Evolutionary conservation across 352 stramenopile species (phyloP).

Genomic region (Pythium monospermum): DNA sequence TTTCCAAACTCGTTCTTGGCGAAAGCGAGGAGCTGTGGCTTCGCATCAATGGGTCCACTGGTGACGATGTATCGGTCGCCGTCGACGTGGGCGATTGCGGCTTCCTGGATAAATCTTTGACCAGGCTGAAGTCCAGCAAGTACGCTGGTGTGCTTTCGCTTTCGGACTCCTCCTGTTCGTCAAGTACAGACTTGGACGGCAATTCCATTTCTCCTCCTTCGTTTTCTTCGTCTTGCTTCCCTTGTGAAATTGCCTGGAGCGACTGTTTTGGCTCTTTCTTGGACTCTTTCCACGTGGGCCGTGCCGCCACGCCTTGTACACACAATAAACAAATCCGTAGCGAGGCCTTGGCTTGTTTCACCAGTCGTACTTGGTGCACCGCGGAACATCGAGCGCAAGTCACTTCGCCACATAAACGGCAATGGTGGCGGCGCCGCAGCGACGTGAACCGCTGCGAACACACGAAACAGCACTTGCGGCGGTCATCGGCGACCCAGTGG

Average conservation of each 20-base stretch:
- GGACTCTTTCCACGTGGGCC: slow-evolving; percentile 17
- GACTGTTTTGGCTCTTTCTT: neutral
- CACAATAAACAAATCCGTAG: slow-evolving; percentile 65
- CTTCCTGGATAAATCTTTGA: slow-evolving; percentile 3
- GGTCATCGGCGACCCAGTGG: slow-evolving; percentile 48
- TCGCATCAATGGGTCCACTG: slow-evolving; percentile 17
- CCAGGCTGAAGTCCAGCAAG: slow-evolving; percentile 12
- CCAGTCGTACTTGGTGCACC: slow-evolving; percentile 53
- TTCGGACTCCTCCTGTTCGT: slow-evolving; percentile 4
- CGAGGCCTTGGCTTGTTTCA: slow-evolving; percentile 43
- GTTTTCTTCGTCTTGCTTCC: neutral
- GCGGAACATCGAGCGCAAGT: slow-evolving; percentile 69
- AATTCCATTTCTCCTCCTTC: neutral
- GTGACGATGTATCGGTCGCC: slow-evolving; percentile 4
- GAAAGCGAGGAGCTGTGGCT: slow-evolving; percentile 27
- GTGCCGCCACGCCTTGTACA: slow-evolving; percentile 26
- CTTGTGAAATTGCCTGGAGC: no score
- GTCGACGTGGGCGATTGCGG: slow-evolving; percentile 11
- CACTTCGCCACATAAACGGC: slow-evolving; percentile 64
- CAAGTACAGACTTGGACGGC: slow-evolving; percentile 11
- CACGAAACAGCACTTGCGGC: slow-evolving; percentile 49
- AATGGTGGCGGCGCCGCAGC: slow-evolving; percentile 57
- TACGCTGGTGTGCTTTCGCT: slow-evolving; percentile 2
- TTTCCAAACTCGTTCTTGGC: slow-evolving; percentile 25
- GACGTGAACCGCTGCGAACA: slow-evolving; percentile 56